Conservation (phyloP, 73 alveolate species). For the Paramecium primaurelia region DNA sequence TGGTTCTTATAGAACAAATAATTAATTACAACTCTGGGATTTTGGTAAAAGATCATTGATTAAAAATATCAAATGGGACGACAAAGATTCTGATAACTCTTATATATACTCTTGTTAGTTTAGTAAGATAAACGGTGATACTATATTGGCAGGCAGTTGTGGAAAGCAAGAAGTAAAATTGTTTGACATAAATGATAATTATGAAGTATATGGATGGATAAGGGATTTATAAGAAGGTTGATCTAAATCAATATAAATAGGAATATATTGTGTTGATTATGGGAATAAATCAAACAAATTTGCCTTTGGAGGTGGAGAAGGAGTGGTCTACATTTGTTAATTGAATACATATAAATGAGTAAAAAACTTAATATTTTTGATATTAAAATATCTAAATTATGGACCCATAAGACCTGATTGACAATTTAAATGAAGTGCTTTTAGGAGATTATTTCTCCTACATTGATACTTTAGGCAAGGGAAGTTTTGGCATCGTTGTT, state of each 20-base stretch:
- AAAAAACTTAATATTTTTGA: not conserved
- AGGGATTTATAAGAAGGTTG: conserved; percentile 63
- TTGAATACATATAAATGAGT: not conserved
- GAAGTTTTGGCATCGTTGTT: not conserved
- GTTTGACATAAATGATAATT: conserved; percentile 65
- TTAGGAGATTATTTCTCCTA: not conserved
- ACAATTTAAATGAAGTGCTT: not conserved
- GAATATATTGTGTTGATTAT: conserved; percentile 71
- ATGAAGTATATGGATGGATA: conserved; percentile 72
- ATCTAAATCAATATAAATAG: not conserved
- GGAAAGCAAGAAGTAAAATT: conserved; percentile 76
- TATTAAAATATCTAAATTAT: not conserved
- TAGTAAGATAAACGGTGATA: conserved; percentile 67
- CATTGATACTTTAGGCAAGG: not conserved
- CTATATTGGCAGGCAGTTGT: conserved; percentile 81
- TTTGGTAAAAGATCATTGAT: conserved; percentile 72
- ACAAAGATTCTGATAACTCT: conserved; percentile 58
- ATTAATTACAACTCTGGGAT: conserved; percentile 81
- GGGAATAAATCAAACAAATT: conserved; percentile 75
- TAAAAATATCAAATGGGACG: conserved; percentile 71
- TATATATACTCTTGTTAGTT: conserved; percentile 75
- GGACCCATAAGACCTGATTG: not conserved
- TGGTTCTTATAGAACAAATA: conserved; percentile 79
- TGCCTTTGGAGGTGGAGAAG: conserved; percentile 88
- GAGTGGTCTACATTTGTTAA: conserved; percentile 65